Evolutionary conservation across 352 stramenopile species (phyloP).

Genomic region (Globisporangium ultimum): DNA sequence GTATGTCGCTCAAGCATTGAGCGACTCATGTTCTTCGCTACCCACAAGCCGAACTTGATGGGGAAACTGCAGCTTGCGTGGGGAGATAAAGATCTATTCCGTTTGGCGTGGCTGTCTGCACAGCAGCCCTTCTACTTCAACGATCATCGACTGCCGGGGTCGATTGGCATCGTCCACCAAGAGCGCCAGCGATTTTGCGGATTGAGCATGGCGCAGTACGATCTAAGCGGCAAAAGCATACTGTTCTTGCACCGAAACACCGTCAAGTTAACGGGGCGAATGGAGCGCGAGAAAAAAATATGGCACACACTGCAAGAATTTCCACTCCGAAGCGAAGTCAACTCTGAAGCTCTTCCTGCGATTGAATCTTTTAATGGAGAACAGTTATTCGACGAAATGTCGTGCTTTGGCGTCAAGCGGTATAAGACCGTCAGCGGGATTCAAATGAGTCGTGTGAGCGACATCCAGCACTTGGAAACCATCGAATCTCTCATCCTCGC

Average conservation of each 20-base stretch:
- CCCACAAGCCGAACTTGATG: slow-evolving; percentile 39
- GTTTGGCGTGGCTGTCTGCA: slow-evolving; percentile 44
- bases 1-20: slow-evolving; percentile 31
- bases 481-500: slow-evolving; percentile 19
- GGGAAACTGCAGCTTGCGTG: slow-evolving; percentile 45
- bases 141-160: slow-evolving; percentile 29
- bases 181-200: slow-evolving; percentile 35
- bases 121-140: slow-evolving; percentile 34
- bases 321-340: slow-evolving; percentile 15
- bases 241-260: slow-evolving; percentile 56
- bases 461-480: slow-evolving; percentile 14
- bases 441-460: slow-evolving; percentile 20
- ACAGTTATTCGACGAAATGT: slow-evolving; percentile 62
- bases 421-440: slow-evolving; percentile 14
- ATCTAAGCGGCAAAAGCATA: slow-evolving; percentile 26
- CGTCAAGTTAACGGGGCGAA: slow-evolving; percentile 51
- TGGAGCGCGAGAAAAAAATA: slow-evolving; percentile 20
- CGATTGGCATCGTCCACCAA: slow-evolving; percentile 35
- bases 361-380: slow-evolving; percentile 59
- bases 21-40: slow-evolving; percentile 45
- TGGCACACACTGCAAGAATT: slow-evolving; percentile 53
- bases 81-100: slow-evolving; percentile 58
- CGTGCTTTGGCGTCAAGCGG: slow-evolving; percentile 64
- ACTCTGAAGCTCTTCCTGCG: slow-evolving; percentile 14
- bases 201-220: slow-evolving; percentile 52